A percentile compares a stretch with the other conserved stretches of the same genome.
Evolutionary conservation across 2,329 filamentous ascomycete genomes (phyloP).

Genomic region (Coniochaeta prunicola): DNA sequence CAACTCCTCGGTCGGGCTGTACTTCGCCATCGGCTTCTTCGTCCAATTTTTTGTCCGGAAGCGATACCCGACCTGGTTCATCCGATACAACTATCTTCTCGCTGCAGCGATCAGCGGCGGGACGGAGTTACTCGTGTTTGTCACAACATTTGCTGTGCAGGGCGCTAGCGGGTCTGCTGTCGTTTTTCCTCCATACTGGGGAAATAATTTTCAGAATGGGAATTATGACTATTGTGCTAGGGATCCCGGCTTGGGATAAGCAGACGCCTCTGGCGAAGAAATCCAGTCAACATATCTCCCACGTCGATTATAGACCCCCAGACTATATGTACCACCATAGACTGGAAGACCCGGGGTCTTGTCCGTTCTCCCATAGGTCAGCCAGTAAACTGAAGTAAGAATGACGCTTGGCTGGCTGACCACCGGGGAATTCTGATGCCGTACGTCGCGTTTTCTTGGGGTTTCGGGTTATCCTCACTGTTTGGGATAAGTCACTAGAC

Average conservation of each 20-base stretch:
- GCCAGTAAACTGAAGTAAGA: too few species aligned
- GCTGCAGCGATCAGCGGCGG: slow-evolving; percentile 20
- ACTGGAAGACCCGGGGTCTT: background rate
- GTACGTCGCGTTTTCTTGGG: too few species aligned
- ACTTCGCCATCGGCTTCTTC: slow-evolving; percentile 25
- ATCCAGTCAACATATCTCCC: background rate
- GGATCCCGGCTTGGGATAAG: background rate
- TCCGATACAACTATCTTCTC: slow-evolving; percentile 20
- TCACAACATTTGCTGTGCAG: background rate
- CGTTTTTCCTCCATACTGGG: background rate
- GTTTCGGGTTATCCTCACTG: too few species aligned
- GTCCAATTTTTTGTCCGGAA: slow-evolving; percentile 20
- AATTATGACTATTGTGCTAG: background rate
- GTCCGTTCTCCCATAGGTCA: background rate
- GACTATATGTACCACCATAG: background rate
- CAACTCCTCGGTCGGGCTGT: slow-evolving; percentile 25
- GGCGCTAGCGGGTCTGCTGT: background rate
- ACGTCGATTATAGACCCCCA: background rate
- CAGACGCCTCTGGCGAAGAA: background rate
- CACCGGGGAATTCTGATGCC: too few species aligned
- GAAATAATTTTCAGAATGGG: background rate
- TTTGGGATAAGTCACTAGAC: too few species aligned
- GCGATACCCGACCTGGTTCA: slow-evolving; percentile 16
- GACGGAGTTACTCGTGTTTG: slow-evolving; percentile 17
- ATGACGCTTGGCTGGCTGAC: too few species aligned